Percentiles rank a stretch among this genome's conserved stretches.
These are phyloP conservation scores for Flaveria bidentis DNA, from an alignment of 129 eudicot genomes.

Conservation along the genomic window DNA sequence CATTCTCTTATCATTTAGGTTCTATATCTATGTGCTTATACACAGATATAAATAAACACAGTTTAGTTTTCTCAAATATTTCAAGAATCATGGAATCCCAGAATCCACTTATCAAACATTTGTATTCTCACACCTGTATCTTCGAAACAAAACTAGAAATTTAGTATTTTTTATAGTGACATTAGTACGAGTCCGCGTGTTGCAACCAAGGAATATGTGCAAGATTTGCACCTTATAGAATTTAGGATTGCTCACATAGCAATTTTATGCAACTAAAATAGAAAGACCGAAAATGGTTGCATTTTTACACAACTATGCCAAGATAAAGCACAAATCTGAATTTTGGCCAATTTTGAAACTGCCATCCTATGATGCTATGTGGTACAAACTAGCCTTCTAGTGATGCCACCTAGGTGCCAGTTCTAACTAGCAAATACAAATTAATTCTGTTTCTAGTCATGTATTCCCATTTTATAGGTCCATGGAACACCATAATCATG, in stretches of 20 bases:
- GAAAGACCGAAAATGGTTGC: neutral
- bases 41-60: too few species aligned
- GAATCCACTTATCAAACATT: too few species aligned
- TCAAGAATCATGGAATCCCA: too few species aligned
- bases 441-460: neutral
- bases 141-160: too few species aligned
- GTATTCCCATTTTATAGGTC: neutral
- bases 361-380: neutral
- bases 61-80: too few species aligned
- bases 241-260: neutral
- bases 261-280: neutral
- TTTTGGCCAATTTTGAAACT: neutral
- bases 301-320: neutral
- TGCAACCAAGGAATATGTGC: neutral
- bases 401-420: conserved; percentile 12
- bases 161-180: too few species aligned
- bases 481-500: conserved; percentile 11
- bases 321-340: neutral
- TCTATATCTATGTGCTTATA: too few species aligned
- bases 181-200: too few species aligned
- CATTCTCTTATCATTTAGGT: too few species aligned
- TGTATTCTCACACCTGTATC: too few species aligned
- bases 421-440: neutral
- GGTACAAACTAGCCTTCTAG: conserved; percentile 10
- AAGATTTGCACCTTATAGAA: neutral